Conservation (phyloP, 2,329 filamentous ascomycete genomes). For the Fusarium heterosporum region DNA sequence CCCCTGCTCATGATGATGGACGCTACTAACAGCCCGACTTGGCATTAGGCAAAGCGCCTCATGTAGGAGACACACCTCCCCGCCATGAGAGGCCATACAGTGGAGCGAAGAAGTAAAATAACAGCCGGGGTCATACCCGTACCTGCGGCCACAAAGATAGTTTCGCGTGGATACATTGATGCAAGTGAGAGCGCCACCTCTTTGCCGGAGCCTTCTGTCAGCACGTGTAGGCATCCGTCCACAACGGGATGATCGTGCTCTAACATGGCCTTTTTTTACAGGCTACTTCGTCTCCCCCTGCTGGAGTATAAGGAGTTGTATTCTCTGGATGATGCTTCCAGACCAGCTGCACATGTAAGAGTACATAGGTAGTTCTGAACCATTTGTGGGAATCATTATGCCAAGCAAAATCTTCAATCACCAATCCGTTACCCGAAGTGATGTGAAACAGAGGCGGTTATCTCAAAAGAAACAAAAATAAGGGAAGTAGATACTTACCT, state of each 20-base stretch:
- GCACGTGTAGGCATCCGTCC: conserved; percentile 33
- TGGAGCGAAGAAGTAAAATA: conserved; percentile 47
- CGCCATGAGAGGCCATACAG: conserved; percentile 31
- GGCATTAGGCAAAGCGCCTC: conserved; percentile 40
- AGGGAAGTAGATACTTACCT: conserved; percentile 4
- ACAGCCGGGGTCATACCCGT: conserved; percentile 47
- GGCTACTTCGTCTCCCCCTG: conserved; percentile 19
- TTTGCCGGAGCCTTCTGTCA: conserved; percentile 29
- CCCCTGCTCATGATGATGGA: conserved; percentile 43
- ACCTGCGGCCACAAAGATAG: conserved; percentile 46
- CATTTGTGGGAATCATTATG: neutral
- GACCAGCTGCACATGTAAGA: conserved; percentile 25
- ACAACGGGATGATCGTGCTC: conserved; percentile 33
- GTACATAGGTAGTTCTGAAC: neutral
- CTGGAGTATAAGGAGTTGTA: conserved; percentile 24
- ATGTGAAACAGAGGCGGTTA: neutral
- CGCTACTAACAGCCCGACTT: conserved; percentile 46
- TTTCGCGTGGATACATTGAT: conserved; percentile 19
- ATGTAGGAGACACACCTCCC: conserved; percentile 26
- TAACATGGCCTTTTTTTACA: conserved; percentile 35
- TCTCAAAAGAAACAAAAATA: neutral
- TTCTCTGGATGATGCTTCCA: conserved; percentile 34
- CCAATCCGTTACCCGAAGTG: neutral
- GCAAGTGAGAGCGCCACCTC: conserved; percentile 10
- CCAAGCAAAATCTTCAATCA: neutral